Evolutionary conservation across 371 early-diverging fungal genomes (phyloP).

Genomic region (Haplosporangium sp.): DNA sequence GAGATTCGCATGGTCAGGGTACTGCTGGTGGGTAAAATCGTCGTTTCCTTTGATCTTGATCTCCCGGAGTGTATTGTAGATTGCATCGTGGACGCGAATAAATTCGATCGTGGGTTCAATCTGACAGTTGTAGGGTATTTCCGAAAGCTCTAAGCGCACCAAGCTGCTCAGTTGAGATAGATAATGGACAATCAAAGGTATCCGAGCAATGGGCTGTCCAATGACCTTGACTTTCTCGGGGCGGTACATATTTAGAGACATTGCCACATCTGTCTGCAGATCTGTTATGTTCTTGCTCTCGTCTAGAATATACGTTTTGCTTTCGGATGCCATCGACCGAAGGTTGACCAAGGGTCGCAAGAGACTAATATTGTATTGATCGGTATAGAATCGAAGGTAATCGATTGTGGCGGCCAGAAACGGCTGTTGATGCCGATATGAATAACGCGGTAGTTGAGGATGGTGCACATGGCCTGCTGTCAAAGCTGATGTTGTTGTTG

Average conservation of each 20-base stretch:
- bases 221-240: slow-evolving; percentile 32
- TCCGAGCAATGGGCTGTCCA: slow-evolving; percentile 31
- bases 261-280: slow-evolving; percentile 23
- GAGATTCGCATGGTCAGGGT: slow-evolving; percentile 19
- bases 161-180: slow-evolving; percentile 23
- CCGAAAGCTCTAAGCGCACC: slow-evolving; percentile 43
- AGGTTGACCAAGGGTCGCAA: slow-evolving; percentile 20
- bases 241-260: slow-evolving; percentile 20
- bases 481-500: neutral
- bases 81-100: slow-evolving; percentile 41
- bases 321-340: neutral
- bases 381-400: slow-evolving; percentile 39
- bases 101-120: slow-evolving; percentile 42
- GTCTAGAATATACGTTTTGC: slow-evolving; percentile 7
- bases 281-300: slow-evolving; percentile 17
- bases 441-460: neutral
- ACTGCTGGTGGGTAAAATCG: slow-evolving; percentile 9
- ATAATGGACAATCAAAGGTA: slow-evolving; percentile 7
- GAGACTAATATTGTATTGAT: slow-evolving; percentile 36
- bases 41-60: slow-evolving; percentile 48
- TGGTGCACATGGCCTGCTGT: neutral
- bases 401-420: slow-evolving; percentile 16
- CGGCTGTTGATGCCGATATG: slow-evolving; percentile 1
- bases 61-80: slow-evolving; percentile 36
- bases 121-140: slow-evolving; percentile 21